phyloP scores from a whole-genome alignment of 2,329 filamentous ascomycete species.

The Alternaria atra region DNA sequence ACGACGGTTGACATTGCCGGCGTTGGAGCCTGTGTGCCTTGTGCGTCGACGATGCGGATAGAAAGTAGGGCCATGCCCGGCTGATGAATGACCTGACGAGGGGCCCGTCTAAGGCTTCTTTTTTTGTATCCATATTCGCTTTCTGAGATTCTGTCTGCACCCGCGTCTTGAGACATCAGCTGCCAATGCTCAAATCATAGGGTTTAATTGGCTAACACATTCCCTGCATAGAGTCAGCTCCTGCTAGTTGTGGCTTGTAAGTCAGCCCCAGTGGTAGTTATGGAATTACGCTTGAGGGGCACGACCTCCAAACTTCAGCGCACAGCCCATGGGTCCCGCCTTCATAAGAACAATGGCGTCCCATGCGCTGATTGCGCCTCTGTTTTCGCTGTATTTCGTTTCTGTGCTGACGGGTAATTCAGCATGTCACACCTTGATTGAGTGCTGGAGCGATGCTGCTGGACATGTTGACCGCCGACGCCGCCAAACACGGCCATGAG shows the following conservation, averaged over 20 bases:
- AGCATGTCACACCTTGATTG: constrained; percentile 29
- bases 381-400: constrained; percentile 12
- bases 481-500: constrained; percentile 46
- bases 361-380: constrained; percentile 18
- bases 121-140: not conserved
- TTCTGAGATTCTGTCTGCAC: not conserved
- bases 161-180: constrained; percentile 6
- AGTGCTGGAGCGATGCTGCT: constrained; percentile 44
- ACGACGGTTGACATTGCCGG: constrained; percentile 24
- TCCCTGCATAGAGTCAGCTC: constrained; percentile 28
- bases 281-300: constrained; percentile 25
- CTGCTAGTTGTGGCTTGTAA: constrained; percentile 43
- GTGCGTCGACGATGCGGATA: constrained; percentile 30
- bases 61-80: constrained; percentile 11
- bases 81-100: constrained; percentile 13
- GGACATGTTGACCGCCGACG: constrained; percentile 51
- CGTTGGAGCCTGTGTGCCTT: constrained; percentile 22
- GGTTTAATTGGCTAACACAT: constrained; percentile 12
- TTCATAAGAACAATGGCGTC: constrained; percentile 28
- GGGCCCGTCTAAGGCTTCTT: constrained; percentile 1
- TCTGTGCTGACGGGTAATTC: constrained; percentile 23
- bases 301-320: constrained; percentile 31
- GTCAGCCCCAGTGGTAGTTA: constrained; percentile 19
- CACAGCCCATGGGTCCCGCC: constrained; percentile 28
- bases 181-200: constrained; percentile 5